Base-by-base conservation (phyloP, 441 rosid species). In the Syzygium malaccense region DNA sequence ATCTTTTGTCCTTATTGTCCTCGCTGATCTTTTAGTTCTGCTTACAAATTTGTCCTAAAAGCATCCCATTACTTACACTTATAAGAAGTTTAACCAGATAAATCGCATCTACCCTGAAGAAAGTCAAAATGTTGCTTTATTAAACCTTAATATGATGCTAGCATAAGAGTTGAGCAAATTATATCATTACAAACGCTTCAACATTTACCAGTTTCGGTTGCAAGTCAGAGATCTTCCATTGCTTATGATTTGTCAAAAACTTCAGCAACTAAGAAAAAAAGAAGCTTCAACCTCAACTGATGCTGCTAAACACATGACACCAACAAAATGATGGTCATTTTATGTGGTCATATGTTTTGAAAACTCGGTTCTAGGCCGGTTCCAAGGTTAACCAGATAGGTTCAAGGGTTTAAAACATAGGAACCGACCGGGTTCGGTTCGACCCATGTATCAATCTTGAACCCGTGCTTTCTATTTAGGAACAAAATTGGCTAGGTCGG, bases 231-330 rank as follows among this genome's bases (percentile, higher is more conserved):
- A 96, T 93, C 45, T 88, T 87, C 57, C 58, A 89, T 55, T 91
- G 94, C 89, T 94, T 95, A 88, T 92, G 94, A 86, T 93, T 91
- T 48, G 96, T 93, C 58, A 95, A 94, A 92, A 91, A 95, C 93
- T 95, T 96, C 94, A 96, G 84, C 25, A 97, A 95, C 99, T 97
- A 95, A 85, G 48, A 87, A 85, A 32, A 85, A 89, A 78, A 85
- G 80, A 48, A 55, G 58, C 14, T 57, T 86, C 41, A 86, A 78
- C 32, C 87, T 86, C 60, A 75, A 71, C 23, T 37, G 2, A 6
- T 75, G n/a, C 83, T 37, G n/a, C 83, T 75, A 37, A 49, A 80
- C 26, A 56, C 20, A n/a, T n/a, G 55, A 26, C 53, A 85, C 51
- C 54, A 84, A 89, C 9, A 55, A 85, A 49, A 51, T 17, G 33